Evolutionary conservation across 208 protist species (phyloP).

Genomic region (Trypanosoma brucei): DNA sequence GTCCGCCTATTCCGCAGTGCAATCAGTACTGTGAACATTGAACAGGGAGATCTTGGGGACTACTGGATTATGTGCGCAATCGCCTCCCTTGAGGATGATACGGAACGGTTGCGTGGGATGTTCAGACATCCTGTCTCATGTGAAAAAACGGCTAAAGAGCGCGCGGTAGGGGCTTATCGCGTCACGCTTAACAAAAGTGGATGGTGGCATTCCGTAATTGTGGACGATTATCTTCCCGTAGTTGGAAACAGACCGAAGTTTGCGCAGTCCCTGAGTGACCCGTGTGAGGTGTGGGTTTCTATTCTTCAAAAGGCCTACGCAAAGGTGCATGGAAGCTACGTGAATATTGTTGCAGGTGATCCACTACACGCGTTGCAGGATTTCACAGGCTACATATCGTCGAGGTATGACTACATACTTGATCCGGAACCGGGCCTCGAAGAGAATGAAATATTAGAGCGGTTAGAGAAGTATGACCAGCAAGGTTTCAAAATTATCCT

Average conservation of each 20-base stretch:
- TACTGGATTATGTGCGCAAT: conserved; percentile 69
- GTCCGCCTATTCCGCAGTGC: conserved; percentile 25
- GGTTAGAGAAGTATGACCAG: conserved; percentile 18
- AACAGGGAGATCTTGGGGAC: conserved; percentile 46
- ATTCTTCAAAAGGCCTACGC: conserved; percentile 88
- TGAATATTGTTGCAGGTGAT: conserved; percentile 55
- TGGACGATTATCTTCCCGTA: conserved; percentile 80
- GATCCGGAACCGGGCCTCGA: conserved; percentile 2
- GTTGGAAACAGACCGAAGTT: conserved; percentile 36
- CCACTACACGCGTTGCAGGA: conserved; percentile 51
- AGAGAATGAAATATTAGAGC: conserved; percentile 18
- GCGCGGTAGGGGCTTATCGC: conserved; percentile 46
- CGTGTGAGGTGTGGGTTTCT: conserved; percentile 74
- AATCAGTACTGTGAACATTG: conserved; percentile 27
- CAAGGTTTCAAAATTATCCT: conserved; percentile 24
- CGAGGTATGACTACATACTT: conserved; percentile 25
- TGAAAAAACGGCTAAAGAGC: conserved; percentile 35
- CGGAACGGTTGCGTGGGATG: conserved; percentile 36
- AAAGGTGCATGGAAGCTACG: conserved; percentile 81
- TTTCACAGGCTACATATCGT: conserved; percentile 45
- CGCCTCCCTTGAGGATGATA: conserved; percentile 48
- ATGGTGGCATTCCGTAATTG: conserved; percentile 64
- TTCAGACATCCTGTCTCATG: conserved; percentile 57
- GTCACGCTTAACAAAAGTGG: conserved; percentile 71
- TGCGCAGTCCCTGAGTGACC: conserved; percentile 41